Conservation (phyloP, 208 protist species). For the Trypanosoma brucei region DNA sequence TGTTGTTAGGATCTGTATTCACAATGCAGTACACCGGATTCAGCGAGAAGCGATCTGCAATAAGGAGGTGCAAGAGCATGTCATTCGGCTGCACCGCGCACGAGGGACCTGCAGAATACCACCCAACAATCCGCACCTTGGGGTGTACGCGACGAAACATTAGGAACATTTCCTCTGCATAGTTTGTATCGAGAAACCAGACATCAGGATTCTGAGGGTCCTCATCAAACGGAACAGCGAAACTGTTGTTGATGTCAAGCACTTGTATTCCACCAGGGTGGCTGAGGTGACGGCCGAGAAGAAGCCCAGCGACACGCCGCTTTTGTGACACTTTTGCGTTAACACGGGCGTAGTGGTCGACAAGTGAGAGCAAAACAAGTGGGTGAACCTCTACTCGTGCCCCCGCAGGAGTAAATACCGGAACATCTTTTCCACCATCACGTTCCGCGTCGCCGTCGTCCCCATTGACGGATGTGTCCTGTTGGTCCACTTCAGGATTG, state of each 20-base stretch:
- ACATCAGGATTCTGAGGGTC: constrained; percentile 94
- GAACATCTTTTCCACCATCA: not conserved
- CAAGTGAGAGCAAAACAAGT: constrained; percentile 97
- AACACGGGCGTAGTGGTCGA: constrained; percentile 99
- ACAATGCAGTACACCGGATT: constrained; percentile 92
- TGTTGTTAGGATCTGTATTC: constrained; percentile 85
- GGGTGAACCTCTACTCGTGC: constrained; percentile 96
- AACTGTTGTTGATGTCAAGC: constrained; percentile 96
- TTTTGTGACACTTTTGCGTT: constrained; percentile 83
- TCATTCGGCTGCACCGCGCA: constrained; percentile 93
- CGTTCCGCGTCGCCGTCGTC: constrained; percentile 10
- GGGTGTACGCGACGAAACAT: constrained; percentile 99
- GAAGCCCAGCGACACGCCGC: constrained; percentile 96
- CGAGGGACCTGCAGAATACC: constrained; percentile 98
- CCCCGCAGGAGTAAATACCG: constrained; percentile 41
- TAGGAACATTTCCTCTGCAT: constrained; percentile 95
- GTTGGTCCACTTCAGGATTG: constrained; percentile 5
- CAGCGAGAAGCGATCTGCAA: constrained; percentile 88
- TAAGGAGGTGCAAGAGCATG: constrained; percentile 96
- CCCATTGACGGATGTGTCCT: constrained; percentile 7
- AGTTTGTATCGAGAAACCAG: constrained; percentile 98
- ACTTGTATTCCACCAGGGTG: constrained; percentile 44
- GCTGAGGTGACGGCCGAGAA: constrained; percentile 90
- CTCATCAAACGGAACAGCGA: constrained; percentile 99
- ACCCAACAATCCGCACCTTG: constrained; percentile 97